Conservation (phyloP, 2,329 filamentous ascomycete species). For the Ustilaginoidea virens region DNA sequence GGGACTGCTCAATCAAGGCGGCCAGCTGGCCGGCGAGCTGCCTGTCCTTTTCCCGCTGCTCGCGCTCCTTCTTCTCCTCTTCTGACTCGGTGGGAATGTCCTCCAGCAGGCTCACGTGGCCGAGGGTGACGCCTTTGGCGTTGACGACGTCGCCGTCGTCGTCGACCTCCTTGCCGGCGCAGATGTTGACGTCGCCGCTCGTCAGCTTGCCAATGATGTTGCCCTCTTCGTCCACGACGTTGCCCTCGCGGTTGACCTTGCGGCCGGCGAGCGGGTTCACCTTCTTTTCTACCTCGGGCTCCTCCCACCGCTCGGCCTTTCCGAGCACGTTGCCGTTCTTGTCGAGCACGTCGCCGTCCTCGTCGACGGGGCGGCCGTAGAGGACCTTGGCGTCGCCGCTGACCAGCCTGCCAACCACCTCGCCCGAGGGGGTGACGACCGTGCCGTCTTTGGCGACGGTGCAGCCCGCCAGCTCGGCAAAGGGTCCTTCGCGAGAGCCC, state of each 20-base stretch:
- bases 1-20: constrained; percentile 56
- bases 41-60: constrained; percentile 48
- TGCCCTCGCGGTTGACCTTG: constrained; percentile 41
- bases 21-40: constrained; percentile 68
- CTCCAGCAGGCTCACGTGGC: constrained; percentile 51
- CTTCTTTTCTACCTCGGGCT: constrained; percentile 35
- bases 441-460: constrained; percentile 55
- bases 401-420: constrained; percentile 55
- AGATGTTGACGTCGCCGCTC: constrained; percentile 48
- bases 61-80: constrained; percentile 34
- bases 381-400: constrained; percentile 59
- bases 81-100: constrained; percentile 39
- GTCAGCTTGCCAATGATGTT: constrained; percentile 52
- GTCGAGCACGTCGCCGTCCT: constrained; percentile 71
- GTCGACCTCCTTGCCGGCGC: constrained; percentile 54
- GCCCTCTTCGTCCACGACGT: constrained; percentile 41
- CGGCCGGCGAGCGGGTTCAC: constrained; percentile 36
- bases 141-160: constrained; percentile 58
- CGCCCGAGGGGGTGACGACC: no score
- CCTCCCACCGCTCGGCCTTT: constrained; percentile 44
- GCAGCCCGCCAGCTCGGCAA: constrained; percentile 48
- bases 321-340: constrained; percentile 49
- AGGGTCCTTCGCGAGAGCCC: constrained; percentile 49
- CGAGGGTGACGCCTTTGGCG: constrained; percentile 48
- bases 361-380: constrained; percentile 59